Conservation (phyloP, 2,329 filamentous ascomycete species). For the Sclerotinia borealis region DNA sequence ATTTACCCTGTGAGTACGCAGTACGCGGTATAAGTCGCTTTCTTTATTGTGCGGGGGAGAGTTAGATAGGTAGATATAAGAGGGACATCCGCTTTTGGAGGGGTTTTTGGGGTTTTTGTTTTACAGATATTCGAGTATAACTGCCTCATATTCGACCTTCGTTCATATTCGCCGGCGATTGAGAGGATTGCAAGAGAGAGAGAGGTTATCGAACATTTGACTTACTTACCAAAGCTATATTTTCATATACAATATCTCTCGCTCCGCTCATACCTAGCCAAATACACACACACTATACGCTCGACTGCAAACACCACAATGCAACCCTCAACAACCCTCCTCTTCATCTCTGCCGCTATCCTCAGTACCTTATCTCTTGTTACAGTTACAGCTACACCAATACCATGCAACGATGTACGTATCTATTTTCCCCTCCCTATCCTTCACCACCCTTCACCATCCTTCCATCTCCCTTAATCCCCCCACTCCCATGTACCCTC, state of each 20-base stretch:
- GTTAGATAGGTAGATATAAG: background rate
- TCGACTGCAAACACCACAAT: background rate
- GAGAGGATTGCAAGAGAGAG: background rate
- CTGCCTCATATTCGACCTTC: background rate
- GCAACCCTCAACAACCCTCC: background rate
- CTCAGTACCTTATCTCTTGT: conserved; percentile 4
- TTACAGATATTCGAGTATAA: too few relatives aligned
- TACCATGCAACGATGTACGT: conserved; percentile 9
- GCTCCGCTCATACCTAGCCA: background rate
- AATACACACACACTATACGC: background rate
- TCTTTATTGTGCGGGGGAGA: background rate
- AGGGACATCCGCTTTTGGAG: background rate
- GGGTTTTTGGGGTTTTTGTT: background rate
- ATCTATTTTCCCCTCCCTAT: background rate
- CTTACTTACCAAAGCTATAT: background rate
- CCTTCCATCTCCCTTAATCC: background rate
- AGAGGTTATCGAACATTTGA: background rate
- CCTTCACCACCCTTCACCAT: background rate
- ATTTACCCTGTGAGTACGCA: background rate
- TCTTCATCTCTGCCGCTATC: conserved; percentile 3
- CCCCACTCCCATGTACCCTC: background rate
- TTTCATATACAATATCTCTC: background rate
- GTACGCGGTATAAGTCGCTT: too few relatives aligned
- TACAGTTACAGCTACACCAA: conserved; percentile 3
- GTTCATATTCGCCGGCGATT: background rate